Conservation (phyloP, 108 stramenopile genomes). For the Schizochytrium sp. region DNA sequence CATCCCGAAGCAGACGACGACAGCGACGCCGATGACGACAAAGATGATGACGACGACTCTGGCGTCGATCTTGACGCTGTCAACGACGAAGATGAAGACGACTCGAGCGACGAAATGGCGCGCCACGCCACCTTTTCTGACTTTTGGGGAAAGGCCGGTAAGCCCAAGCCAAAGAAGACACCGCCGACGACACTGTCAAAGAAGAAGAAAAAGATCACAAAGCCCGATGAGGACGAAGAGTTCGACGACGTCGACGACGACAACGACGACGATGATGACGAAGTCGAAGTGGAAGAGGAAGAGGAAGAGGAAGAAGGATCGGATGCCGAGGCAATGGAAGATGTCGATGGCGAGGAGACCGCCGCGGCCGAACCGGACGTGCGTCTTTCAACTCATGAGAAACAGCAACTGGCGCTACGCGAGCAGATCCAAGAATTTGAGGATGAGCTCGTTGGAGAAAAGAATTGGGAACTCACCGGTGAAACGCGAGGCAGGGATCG, state of each 20-base stretch:
- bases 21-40: constrained; percentile 35
- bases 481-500: constrained; percentile 67
- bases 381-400: constrained; percentile 35
- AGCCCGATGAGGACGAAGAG: not conserved
- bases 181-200: not conserved
- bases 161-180: not conserved
- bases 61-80: not conserved
- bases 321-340: not conserved
- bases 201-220: not conserved
- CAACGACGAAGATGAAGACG: not conserved
- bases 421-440: constrained; percentile 74
- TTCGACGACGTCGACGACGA: not conserved
- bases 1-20: constrained; percentile 48
- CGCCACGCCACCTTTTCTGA: not conserved
- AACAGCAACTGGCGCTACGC: constrained; percentile 53
- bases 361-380: constrained; percentile 21
- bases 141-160: not conserved
- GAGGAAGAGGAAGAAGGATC: not conserved
- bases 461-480: constrained; percentile 90
- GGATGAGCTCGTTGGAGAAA: constrained; percentile 79
- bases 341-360: constrained; percentile 30
- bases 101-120: not conserved
- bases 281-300: not conserved
- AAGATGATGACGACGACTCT: constrained; percentile 3
- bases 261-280: not conserved